phyloP scores from a whole-genome alignment of 139 green algal species.

The Coccomyxa sp. region DNA sequence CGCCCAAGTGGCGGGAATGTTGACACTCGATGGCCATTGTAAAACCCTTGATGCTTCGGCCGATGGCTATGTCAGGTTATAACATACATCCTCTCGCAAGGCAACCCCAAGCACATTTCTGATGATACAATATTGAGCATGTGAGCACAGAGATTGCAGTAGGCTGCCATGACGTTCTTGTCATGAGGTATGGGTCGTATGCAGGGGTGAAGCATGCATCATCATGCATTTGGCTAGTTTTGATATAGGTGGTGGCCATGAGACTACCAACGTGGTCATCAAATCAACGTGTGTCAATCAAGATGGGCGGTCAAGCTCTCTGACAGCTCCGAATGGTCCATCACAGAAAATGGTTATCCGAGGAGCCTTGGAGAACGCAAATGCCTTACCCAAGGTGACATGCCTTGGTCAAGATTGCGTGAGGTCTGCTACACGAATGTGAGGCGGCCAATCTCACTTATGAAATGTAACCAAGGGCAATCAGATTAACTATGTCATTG shows the following conservation, averaged over 20 bases:
- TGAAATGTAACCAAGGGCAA: neutral
- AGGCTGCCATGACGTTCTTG: too few species aligned
- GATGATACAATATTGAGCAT: neutral
- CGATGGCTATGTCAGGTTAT: constrained; percentile 70
- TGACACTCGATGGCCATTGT: constrained; percentile 56
- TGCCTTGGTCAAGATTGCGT: neutral
- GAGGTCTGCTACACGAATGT: neutral
- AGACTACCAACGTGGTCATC: neutral
- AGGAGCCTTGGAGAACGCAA: constrained; percentile 29
- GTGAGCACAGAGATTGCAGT: too few species aligned
- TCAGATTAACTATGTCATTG: neutral
- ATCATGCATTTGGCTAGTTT: constrained; percentile 28
- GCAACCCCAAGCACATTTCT: neutral
- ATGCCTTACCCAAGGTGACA: neutral
- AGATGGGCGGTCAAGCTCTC: constrained; percentile 71
- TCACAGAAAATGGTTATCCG: constrained; percentile 76
- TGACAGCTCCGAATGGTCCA: constrained; percentile 87
- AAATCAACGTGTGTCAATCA: constrained; percentile 11
- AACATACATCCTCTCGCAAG: neutral
- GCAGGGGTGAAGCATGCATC: constrained; percentile 51
- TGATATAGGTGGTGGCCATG: neutral
- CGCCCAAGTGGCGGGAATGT: constrained; percentile 50
- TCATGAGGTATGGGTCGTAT: neutral
- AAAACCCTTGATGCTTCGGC: constrained; percentile 66
- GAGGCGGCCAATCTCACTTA: neutral